phyloP scores from a whole-genome alignment of 345 rosid species.

The Populus simonii region DNA sequence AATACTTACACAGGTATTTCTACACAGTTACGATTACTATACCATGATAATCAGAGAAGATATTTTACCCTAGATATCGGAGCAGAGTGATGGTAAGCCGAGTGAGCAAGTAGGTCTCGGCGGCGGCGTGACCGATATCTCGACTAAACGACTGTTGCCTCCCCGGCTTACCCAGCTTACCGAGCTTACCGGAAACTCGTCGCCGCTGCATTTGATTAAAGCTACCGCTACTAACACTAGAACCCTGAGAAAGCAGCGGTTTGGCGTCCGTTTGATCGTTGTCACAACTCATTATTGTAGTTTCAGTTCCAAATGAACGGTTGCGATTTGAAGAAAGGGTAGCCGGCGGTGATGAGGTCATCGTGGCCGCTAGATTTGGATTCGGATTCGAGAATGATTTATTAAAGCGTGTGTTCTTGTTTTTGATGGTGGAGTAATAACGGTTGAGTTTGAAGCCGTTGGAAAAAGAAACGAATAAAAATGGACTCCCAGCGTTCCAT shows the following conservation, averaged over 20 bases:
- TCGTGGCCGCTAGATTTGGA: background rate
- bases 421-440: background rate
- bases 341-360: conserved; percentile 12
- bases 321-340: conserved; percentile 1
- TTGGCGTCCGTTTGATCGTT: background rate
- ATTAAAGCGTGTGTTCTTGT: background rate
- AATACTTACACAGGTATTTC: background rate
- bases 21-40: background rate
- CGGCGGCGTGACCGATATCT: conserved; percentile 31
- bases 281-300: background rate
- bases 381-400: background rate
- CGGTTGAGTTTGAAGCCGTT: background rate
- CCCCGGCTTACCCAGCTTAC: conserved; percentile 2
- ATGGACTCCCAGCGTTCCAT: too few species aligned
- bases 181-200: conserved; percentile 9
- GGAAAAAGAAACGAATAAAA: background rate
- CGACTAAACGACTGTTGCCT: conserved; percentile 23
- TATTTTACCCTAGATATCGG: conserved; percentile 30
- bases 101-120: conserved; percentile 29
- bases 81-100: conserved; percentile 28
- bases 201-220: conserved; percentile 16
- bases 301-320: background rate
- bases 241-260: conserved; percentile 2
- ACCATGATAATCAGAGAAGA: background rate
- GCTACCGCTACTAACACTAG: background rate